Base-by-base conservation (phyloP, 306 rosid species). In the Corylus avellana region DNA sequence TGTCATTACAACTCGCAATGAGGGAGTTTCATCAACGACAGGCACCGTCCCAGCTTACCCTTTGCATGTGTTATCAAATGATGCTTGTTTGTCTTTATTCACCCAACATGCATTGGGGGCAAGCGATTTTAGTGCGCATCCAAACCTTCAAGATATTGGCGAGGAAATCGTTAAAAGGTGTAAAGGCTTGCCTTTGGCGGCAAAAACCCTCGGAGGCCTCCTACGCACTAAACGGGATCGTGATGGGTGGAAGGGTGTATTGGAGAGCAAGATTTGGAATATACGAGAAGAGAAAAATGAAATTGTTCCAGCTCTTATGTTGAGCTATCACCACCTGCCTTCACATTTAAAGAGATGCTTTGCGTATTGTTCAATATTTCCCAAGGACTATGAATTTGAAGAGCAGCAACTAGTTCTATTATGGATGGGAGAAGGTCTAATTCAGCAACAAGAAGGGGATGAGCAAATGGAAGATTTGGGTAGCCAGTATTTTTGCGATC, bases 31-130 rank as follows among this genome's bases (percentile, higher is more conserved):
- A 12, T 12, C 18, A 49, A 47, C 25, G 18, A 71, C 14, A 20
- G 61, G 71, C 8, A 71, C 59, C 0, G 1, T 18, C 17, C 51
- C 76, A 10, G 25, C 53, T 47, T 75, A 17, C 70, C 10, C 4
- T 0, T 70, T 78, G 53, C 27, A 57, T 1, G 2, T 11, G 18
- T 18, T 78, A 6, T 46, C 71, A 0, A 46, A 70, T 9, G 62
- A 78, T 44, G 27, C 62, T n/a, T 70, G 76, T 27, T 78, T 75
- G 61, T n/a, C 73, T 17, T 1, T 78, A 10, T 70, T 78, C 53
- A 47, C 54, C 14, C 72, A 47, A 29, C 76, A 47, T 1, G 63
- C 81, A 70, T 71, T 78, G 22, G 72, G 58, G 37, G 39, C 39
- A 14, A 50, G 4, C 10, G 42, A 72, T 18, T 62, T 62, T n/a